Conservation (phyloP, 306 rosid species). For the Calophaca sinica region DNA sequence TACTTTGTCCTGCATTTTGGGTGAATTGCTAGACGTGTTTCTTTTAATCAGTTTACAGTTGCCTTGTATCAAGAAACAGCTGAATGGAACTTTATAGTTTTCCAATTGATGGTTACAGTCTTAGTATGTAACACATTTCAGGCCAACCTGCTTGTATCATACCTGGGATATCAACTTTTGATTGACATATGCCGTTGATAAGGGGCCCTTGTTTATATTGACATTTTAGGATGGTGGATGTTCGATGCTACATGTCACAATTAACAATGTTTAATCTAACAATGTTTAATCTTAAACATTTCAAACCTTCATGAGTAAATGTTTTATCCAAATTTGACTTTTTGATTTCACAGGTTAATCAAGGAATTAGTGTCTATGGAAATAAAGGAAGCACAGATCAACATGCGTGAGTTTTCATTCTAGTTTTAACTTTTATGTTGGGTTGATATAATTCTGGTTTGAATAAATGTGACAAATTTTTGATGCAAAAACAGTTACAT, state of each 20-base stretch:
- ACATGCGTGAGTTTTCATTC: slow-evolving; percentile 35
- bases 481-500: slow-evolving; percentile 67
- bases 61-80: slow-evolving; percentile 9
- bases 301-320: slow-evolving; percentile 11
- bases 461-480: background rate
- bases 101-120: slow-evolving; percentile 18
- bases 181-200: slow-evolving; percentile 4
- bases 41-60: slow-evolving; percentile 25
- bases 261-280: background rate
- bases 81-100: slow-evolving; percentile 17
- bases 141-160: slow-evolving; percentile 7
- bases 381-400: slow-evolving; percentile 52
- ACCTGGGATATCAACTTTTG: slow-evolving; percentile 12
- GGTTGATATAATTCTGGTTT: background rate
- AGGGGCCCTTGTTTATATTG: slow-evolving; percentile 18
- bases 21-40: slow-evolving; percentile 23
- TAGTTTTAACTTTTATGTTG: background rate
- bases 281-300: slow-evolving; percentile 16
- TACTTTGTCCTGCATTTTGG: slow-evolving; percentile 30
- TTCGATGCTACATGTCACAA: slow-evolving; percentile 20
- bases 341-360: slow-evolving; percentile 64
- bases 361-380: slow-evolving; percentile 73
- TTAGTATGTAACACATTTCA: background rate
- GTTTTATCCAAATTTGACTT: slow-evolving; percentile 9
- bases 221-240: background rate